Evolutionary conservation across 768 basidiomycete species (phyloP).

Genomic region (Suillus cothurnatus): DNA sequence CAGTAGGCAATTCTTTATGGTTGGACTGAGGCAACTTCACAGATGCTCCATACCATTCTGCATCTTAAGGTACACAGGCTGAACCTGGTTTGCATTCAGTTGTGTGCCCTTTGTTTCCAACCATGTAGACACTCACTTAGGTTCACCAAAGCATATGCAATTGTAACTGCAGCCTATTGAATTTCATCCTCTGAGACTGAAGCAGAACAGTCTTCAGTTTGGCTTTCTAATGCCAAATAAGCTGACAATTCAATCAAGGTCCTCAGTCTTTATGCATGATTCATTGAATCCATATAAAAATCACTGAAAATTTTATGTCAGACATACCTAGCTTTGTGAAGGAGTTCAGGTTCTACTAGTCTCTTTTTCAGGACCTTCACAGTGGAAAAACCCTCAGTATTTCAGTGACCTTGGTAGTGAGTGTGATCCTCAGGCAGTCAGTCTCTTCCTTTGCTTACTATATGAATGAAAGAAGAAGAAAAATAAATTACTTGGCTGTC

Average conservation of each 20-base stretch:
- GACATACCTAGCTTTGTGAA: too few relatives aligned
- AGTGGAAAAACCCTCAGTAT: too few relatives aligned
- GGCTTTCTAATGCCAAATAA: background rate
- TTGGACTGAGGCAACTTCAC: background rate
- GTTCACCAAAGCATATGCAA: background rate
- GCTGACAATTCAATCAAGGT: background rate
- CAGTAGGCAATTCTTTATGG: background rate
- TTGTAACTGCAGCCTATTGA: background rate
- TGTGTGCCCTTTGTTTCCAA: background rate
- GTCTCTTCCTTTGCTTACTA: too few relatives aligned
- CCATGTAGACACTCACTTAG: background rate
- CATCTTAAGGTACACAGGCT: background rate
- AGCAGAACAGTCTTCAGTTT: accelerated
- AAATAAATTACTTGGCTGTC: too few relatives aligned
- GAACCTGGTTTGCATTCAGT: too few relatives aligned
- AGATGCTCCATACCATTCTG: background rate
- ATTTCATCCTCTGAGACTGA: background rate
- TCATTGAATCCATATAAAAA: too few relatives aligned
- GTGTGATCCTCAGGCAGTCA: too few relatives aligned
- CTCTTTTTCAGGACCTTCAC: too few relatives aligned
- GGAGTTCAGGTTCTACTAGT: too few relatives aligned
- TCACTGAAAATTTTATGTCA: too few relatives aligned
- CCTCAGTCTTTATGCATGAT: background rate
- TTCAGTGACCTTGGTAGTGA: too few relatives aligned
- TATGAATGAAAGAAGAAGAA: too few relatives aligned